Evolutionary conservation across 2,329 filamentous ascomycete species (phyloP).

Genomic region (Biscogniauxia sp.): DNA sequence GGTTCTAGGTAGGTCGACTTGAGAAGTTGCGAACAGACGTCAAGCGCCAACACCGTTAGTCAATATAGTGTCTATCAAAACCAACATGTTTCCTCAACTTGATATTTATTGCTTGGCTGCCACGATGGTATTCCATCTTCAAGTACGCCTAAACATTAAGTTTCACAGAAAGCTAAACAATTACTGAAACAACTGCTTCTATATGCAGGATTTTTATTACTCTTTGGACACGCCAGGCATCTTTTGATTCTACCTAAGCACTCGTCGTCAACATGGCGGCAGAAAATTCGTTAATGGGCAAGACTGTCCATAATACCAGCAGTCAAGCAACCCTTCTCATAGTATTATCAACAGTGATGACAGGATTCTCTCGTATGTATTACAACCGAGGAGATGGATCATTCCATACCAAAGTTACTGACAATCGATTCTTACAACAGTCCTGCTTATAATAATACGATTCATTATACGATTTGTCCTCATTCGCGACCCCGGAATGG

Average conservation of each 20-base stretch:
- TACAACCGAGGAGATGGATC: not conserved
- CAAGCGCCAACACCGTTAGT: not conserved
- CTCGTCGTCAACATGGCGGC: not conserved
- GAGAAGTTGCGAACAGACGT: not conserved
- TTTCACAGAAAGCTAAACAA: not conserved
- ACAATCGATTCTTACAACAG: constrained; percentile 3
- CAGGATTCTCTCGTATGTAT: not conserved
- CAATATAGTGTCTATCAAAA: not conserved
- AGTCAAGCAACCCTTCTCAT: not conserved
- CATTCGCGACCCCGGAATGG: constrained; percentile 18
- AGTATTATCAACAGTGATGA: not conserved
- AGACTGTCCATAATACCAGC: not conserved
- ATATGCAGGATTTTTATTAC: not conserved
- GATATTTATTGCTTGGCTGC: not conserved
- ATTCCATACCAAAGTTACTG: not conserved
- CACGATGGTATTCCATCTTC: not conserved
- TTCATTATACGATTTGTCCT: constrained; percentile 20
- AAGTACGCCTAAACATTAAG: not conserved
- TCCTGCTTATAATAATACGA: constrained; percentile 16
- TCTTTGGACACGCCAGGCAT: not conserved
- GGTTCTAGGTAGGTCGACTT: not conserved
- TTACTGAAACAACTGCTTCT: not conserved
- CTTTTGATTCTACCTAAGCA: not conserved
- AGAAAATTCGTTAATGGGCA: not conserved
- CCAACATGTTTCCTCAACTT: not conserved